Conservation (phyloP, 2,329 filamentous ascomycete genomes). For the Bipolaris oryzae region DNA sequence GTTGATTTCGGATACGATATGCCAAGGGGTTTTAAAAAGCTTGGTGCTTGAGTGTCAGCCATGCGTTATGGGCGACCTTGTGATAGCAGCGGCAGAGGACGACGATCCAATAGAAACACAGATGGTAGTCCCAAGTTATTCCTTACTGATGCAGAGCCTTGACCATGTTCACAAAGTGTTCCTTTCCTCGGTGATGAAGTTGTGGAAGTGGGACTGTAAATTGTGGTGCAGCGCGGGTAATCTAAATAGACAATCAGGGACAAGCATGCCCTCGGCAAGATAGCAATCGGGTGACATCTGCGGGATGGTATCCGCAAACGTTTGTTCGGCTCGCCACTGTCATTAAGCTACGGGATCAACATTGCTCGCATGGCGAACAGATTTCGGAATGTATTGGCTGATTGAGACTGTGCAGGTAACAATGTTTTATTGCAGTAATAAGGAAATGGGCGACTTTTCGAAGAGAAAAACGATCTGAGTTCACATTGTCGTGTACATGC, state of each 20-base stretch:
- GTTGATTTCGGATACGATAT: neutral
- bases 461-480: too few relatives aligned
- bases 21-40: neutral
- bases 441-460: neutral
- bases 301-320: neutral
- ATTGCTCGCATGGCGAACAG: neutral
- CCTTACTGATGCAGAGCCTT: neutral
- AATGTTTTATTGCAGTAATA: neutral
- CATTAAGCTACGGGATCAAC: neutral
- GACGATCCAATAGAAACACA: neutral
- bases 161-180: neutral
- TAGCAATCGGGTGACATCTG: conserved; percentile 13
- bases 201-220: conserved; percentile 19
- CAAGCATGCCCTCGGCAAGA: conserved; percentile 9
- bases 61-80: neutral
- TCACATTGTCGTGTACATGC: neutral
- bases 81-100: neutral
- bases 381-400: neutral
- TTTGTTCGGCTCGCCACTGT: conserved; percentile 3
- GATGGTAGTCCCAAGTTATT: neutral
- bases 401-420: neutral
- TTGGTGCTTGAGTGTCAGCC: neutral
- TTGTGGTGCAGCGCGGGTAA: conserved; percentile 17
- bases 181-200: neutral
- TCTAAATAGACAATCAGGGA: conserved; percentile 22